phyloP scores from a whole-genome alignment of 108 stramenopile species.

The Skeletonema menzelii region DNA sequence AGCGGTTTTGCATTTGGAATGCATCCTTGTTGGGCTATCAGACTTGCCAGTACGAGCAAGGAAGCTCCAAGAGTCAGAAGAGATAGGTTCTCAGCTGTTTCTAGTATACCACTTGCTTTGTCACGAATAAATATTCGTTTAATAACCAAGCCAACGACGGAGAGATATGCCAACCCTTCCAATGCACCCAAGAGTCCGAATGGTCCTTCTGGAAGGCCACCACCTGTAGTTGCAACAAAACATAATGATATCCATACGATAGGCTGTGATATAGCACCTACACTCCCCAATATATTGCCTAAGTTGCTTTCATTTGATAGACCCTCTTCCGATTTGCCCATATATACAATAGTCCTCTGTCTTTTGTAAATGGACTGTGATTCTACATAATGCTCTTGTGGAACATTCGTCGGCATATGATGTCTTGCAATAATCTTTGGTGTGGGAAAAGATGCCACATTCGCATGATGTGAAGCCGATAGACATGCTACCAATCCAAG shows the following conservation, averaged over 20 bases:
- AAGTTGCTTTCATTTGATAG: not conserved
- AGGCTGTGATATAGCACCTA: slow-evolving; percentile 20
- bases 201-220: slow-evolving; percentile 56
- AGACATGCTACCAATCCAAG: not conserved
- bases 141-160: slow-evolving; percentile 32
- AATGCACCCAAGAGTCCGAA: slow-evolving; percentile 50
- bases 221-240: slow-evolving; percentile 51
- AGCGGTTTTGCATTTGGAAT: slow-evolving; percentile 49
- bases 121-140: not conserved
- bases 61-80: slow-evolving; percentile 16
- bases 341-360: not conserved
- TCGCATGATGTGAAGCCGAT: not conserved
- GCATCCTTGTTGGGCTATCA: slow-evolving; percentile 40
- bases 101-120: not conserved
- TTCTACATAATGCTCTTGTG: too few relatives aligned
- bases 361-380: too few relatives aligned
- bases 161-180: slow-evolving; percentile 53
- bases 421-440: not conserved
- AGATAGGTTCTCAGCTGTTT: slow-evolving; percentile 12
- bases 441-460: not conserved
- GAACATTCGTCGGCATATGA: too few relatives aligned
- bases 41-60: slow-evolving; percentile 16
- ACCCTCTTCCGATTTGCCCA: not conserved
- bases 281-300: not conserved
- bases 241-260: slow-evolving; percentile 47